Percentiles rank a stretch among this genome's conserved stretches.
These are phyloP conservation scores for Ophiostoma populinum DNA, from an alignment of 2,329 filamentous ascomycete species.

Conservation along the genomic window DNA sequence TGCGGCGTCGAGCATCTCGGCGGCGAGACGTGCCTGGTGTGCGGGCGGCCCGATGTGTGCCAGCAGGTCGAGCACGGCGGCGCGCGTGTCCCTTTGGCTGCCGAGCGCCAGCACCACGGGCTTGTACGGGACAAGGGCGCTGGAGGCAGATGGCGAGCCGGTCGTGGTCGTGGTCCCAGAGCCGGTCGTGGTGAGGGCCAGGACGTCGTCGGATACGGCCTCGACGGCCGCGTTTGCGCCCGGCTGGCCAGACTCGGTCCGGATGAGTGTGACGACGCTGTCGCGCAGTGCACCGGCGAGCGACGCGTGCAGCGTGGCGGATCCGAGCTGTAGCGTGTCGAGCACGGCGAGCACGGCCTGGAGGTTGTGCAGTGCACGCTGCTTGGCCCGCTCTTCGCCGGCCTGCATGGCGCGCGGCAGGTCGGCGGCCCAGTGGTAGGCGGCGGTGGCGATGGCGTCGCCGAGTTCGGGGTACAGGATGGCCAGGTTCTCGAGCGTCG, in stretches of 20 bases:
- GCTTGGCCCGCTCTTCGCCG: conserved; percentile 63
- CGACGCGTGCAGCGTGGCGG: conserved; percentile 47
- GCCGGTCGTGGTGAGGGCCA: not conserved
- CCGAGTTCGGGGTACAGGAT: conserved; percentile 34
- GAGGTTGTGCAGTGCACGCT: conserved; percentile 57
- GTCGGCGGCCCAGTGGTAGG: conserved; percentile 68
- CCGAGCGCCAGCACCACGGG: conserved; percentile 46
- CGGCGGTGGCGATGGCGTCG: conserved; percentile 43
- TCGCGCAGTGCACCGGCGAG: conserved; percentile 56
- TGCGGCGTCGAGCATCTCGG: conserved; percentile 46
- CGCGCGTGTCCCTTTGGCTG: conserved; percentile 46
- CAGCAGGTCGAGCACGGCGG: conserved; percentile 40
- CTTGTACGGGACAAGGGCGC: conserved; percentile 25
- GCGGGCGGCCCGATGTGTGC: conserved; percentile 37
- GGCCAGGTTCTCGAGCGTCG: conserved; percentile 32
- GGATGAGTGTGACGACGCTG: conserved; percentile 38
- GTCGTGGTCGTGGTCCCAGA: not conserved
- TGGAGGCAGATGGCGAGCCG: no score
- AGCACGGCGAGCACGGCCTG: conserved; percentile 53
- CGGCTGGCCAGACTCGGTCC: conserved; percentile 17
- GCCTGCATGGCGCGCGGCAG: conserved; percentile 71
- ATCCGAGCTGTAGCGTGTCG: conserved; percentile 43
- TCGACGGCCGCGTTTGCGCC: conserved; percentile 15
- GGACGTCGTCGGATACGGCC: conserved; percentile 14
- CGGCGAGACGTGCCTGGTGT: conserved; percentile 41